phyloP scores from a whole-genome alignment of 192 early-diverging fungal genomes.

The Coemansia sp. region DNA sequence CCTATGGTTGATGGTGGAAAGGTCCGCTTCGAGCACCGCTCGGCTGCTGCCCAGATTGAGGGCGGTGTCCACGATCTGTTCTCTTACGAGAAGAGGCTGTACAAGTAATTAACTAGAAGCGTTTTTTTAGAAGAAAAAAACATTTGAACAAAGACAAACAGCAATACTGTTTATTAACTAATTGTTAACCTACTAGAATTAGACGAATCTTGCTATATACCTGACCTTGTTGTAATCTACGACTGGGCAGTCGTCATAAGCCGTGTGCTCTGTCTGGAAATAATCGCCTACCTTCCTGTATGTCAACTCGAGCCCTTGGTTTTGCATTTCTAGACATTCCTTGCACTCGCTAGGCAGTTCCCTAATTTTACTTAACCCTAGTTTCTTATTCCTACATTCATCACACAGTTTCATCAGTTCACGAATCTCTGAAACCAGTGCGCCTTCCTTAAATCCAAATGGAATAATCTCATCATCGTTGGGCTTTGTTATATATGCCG shows the following conservation, averaged over 20 bases:
- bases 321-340: too few relatives aligned
- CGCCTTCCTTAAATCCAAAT: not conserved
- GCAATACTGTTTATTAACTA: not conserved
- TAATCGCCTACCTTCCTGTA: not conserved
- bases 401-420: not conserved
- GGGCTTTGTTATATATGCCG: not conserved
- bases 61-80: constrained; percentile 94
- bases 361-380: too few relatives aligned
- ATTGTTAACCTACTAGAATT: not conserved
- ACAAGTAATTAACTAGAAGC: constrained; percentile 36
- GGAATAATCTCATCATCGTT: not conserved
- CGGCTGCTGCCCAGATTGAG: constrained; percentile 93
- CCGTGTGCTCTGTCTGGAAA: not conserved
- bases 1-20: constrained; percentile 67
- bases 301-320: not conserved
- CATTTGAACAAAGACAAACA: not conserved
- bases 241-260: not conserved
- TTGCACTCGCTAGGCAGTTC: too few relatives aligned
- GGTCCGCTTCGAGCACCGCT: constrained; percentile 94
- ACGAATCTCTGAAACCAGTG: not conserved
- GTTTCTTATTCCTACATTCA: not conserved
- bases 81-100: constrained; percentile 82
- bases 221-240: not conserved
- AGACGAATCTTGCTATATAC: too few relatives aligned
- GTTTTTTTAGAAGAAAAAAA: not conserved